phyloP scores from a whole-genome alignment of 495 filamentous ascomycete species.

The Clohesyomyces aquaticus region DNA sequence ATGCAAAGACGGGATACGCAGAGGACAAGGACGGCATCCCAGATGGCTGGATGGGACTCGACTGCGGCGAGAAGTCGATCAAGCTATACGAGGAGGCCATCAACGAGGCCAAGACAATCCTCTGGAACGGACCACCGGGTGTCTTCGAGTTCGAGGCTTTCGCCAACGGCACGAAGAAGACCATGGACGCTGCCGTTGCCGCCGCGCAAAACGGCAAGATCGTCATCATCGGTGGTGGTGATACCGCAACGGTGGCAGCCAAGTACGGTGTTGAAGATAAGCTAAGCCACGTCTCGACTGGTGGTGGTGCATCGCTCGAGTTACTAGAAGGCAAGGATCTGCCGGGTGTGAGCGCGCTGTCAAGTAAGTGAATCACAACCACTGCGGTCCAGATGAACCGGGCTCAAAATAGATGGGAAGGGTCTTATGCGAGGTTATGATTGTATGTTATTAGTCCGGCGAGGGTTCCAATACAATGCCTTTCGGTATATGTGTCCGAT shows the following conservation, averaged over 20 bases:
- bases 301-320: conserved; percentile 93
- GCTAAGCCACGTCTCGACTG: conserved; percentile 96
- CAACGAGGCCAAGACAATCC: conserved; percentile 86
- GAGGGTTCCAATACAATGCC: conserved; percentile 7
- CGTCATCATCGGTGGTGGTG: conserved; percentile 97
- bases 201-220: conserved; percentile 81
- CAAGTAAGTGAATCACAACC: conserved; percentile 68
- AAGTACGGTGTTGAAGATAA: conserved; percentile 96
- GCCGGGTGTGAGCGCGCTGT: conserved; percentile 91
- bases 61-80: conserved; percentile 86
- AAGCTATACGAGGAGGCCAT: conserved; percentile 86
- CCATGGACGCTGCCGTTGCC: conserved; percentile 80
- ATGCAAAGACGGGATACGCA: conserved; percentile 79
- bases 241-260: conserved; percentile 96
- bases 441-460: conserved; percentile 32
- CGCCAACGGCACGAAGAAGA: conserved; percentile 85
- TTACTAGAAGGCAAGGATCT: conserved; percentile 96
- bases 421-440: conserved; percentile 36
- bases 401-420: conserved; percentile 36
- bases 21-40: conserved; percentile 90
- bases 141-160: conserved; percentile 98
- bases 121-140: conserved; percentile 96
- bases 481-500: neutral
- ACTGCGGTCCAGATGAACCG: conserved; percentile 1
- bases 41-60: conserved; percentile 96